Evolutionary conservation across 805 yeast genomes (phyloP).

Genomic region (Hanseniaspora jakobsenii): DNA sequence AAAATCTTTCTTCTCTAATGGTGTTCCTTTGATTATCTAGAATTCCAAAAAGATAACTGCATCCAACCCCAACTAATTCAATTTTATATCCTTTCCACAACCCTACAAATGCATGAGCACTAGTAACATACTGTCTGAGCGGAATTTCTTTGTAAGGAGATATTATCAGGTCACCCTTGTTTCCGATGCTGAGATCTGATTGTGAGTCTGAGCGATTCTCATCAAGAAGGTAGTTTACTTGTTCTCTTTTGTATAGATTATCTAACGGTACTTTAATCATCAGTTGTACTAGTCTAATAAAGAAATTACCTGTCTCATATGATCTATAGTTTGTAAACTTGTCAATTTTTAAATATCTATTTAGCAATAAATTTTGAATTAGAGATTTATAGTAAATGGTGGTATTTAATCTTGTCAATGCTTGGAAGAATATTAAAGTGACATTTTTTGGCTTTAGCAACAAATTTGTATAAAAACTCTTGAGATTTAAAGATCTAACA

Average conservation of each 20-base stretch:
- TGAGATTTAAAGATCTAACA: conserved; percentile 35
- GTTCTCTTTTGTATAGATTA: conserved; percentile 73
- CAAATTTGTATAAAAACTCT: conserved; percentile 25
- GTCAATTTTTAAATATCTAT: conserved; percentile 48
- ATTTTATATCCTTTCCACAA: conserved; percentile 88
- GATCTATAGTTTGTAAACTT: conserved; percentile 48
- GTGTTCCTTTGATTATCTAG: conserved; percentile 39
- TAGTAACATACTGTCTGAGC: conserved; percentile 34
- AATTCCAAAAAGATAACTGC: conserved; percentile 68
- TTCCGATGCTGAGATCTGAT: conserved; percentile 32
- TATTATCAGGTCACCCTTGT: conserved; percentile 37
- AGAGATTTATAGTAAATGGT: conserved; percentile 44
- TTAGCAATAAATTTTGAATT: conserved; percentile 54
- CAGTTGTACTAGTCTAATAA: conserved; percentile 55
- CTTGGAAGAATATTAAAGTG: conserved; percentile 53
- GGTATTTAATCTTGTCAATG: conserved; percentile 49
- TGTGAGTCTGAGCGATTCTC: conserved; percentile 17
- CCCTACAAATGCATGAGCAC: conserved; percentile 24
- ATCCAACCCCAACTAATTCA: conserved; percentile 64
- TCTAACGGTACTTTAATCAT: conserved; percentile 77
- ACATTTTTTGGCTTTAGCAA: conserved; percentile 37
- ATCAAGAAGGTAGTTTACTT: conserved; percentile 49
- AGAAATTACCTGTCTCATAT: conserved; percentile 46
- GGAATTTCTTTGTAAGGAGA: conserved; percentile 24
- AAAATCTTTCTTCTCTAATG: conserved; percentile 10